Evolutionary conservation across 208 protist species (phyloP).

Genomic region (Trypanosoma scelopori): DNA sequence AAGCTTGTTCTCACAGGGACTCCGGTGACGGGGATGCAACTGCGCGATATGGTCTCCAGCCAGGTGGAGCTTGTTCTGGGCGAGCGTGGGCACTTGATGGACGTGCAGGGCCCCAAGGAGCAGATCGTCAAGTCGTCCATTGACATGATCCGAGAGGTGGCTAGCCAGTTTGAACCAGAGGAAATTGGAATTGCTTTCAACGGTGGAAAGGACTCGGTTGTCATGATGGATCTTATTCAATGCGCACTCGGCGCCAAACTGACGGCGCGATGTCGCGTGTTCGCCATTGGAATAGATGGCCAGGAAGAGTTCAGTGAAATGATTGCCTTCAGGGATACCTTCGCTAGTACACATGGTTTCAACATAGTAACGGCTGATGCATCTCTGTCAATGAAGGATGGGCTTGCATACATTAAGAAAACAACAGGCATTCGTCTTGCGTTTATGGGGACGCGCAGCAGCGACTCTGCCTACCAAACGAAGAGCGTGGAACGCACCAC

Average conservation of each 20-base stretch:
- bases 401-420: slow-evolving; percentile 51
- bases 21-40: slow-evolving; percentile 14
- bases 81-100: background rate
- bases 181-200: slow-evolving; percentile 89
- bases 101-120: slow-evolving; percentile 3
- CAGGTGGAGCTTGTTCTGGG: slow-evolving; percentile 8
- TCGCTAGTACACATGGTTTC: slow-evolving; percentile 35
- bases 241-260: slow-evolving; percentile 40
- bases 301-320: slow-evolving; percentile 78
- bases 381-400: slow-evolving; percentile 52
- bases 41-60: background rate
- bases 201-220: slow-evolving; percentile 89
- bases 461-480: slow-evolving; percentile 71
- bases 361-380: slow-evolving; percentile 24
- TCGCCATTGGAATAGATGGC: slow-evolving; percentile 45
- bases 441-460: slow-evolving; percentile 86
- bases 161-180: slow-evolving; percentile 31
- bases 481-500: slow-evolving; percentile 60
- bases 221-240: slow-evolving; percentile 77
- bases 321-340: slow-evolving; percentile 53
- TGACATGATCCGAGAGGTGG: slow-evolving; percentile 46
- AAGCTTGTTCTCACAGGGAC: slow-evolving; percentile 16
- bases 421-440: slow-evolving; percentile 50
- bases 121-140: slow-evolving; percentile 27
- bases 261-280: slow-evolving; percentile 47